Evolutionary conservation across 768 basidiomycete species (phyloP).

Genomic region (Naganishia antarctica): DNA sequence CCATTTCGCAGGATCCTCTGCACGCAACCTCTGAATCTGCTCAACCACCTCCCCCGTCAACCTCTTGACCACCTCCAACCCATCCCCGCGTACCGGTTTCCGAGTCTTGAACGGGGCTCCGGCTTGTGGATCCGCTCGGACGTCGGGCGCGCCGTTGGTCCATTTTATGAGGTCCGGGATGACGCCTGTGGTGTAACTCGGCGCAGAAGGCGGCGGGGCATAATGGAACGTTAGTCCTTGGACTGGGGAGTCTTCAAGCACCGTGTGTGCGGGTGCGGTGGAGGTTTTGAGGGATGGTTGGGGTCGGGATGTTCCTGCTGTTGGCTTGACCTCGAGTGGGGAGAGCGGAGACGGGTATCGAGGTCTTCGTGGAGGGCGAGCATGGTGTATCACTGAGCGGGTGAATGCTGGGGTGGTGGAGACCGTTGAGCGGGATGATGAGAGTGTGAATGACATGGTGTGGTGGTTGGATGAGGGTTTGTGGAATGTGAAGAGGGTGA

Average conservation of each 20-base stretch:
- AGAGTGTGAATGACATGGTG: not conserved
- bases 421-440: not conserved
- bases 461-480: too few species aligned
- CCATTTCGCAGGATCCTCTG: slow-evolving; percentile 30
- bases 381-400: slow-evolving; percentile 42
- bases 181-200: slow-evolving; percentile 39
- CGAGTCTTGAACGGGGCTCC: slow-evolving; percentile 31
- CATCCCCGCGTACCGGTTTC: slow-evolving; percentile 19
- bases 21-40: slow-evolving; percentile 37
- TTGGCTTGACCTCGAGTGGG: slow-evolving; percentile 36
- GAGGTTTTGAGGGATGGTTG: slow-evolving; percentile 8
- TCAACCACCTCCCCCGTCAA: slow-evolving; percentile 33
- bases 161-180: slow-evolving; percentile 41
- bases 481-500: too few species aligned
- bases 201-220: slow-evolving; percentile 43
- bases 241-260: slow-evolving; percentile 15
- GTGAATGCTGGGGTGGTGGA: slow-evolving; percentile 21
- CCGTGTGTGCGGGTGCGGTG: not conserved
- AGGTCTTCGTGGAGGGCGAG: slow-evolving; percentile 40
- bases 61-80: slow-evolving; percentile 22
- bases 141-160: slow-evolving; percentile 32
- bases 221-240: slow-evolving; percentile 40
- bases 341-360: slow-evolving; percentile 36
- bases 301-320: slow-evolving; percentile 42
- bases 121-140: slow-evolving; percentile 37